phyloP scores from a whole-genome alignment of 1,139 yeast species.

The Meyerozyma smithsonii region DNA sequence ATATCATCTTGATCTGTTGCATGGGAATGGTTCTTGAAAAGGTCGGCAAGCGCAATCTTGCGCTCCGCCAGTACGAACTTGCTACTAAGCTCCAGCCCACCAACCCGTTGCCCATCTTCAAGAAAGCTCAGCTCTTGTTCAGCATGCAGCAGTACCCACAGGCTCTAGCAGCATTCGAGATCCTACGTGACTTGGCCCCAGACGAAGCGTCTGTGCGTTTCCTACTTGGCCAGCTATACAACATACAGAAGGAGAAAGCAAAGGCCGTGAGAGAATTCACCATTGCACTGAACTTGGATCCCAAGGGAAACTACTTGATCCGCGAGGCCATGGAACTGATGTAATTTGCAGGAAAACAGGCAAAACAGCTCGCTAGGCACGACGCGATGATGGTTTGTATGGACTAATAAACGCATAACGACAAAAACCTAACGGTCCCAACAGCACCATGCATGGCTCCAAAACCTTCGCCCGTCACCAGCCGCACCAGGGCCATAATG shows the following conservation, averaged over 20 bases:
- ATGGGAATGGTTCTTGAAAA: constrained; percentile 92
- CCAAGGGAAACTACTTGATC: constrained; percentile 85
- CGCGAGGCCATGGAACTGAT: constrained; percentile 73
- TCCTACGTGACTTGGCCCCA: constrained; percentile 72
- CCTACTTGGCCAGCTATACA: constrained; percentile 81
- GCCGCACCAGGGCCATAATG: too few relatives aligned
- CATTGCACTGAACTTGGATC: constrained; percentile 85
- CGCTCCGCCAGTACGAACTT: constrained; percentile 75
- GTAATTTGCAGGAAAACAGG: too few relatives aligned
- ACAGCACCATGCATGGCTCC: too few relatives aligned
- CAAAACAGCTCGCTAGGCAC: too few relatives aligned
- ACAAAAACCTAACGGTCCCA: too few relatives aligned
- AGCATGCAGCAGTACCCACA: constrained; percentile 65
- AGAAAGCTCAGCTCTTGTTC: constrained; percentile 79
- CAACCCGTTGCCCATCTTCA: constrained; percentile 82
- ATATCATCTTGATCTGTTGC: constrained; percentile 86
- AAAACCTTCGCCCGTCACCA: too few relatives aligned
- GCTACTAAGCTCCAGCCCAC: constrained; percentile 84
- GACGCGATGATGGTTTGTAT: too few relatives aligned
- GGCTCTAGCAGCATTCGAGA: constrained; percentile 73
- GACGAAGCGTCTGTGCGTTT: constrained; percentile 94
- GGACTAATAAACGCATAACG: too few relatives aligned
- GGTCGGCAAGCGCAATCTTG: constrained; percentile 61
- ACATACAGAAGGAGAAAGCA: constrained; percentile 66
- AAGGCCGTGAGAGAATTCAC: constrained; percentile 86